Evolutionary conservation across 441 rosid species (phyloP), one percentile per base, ranked within the genome.

Genomic region (Syzygium malaccense): DNA sequence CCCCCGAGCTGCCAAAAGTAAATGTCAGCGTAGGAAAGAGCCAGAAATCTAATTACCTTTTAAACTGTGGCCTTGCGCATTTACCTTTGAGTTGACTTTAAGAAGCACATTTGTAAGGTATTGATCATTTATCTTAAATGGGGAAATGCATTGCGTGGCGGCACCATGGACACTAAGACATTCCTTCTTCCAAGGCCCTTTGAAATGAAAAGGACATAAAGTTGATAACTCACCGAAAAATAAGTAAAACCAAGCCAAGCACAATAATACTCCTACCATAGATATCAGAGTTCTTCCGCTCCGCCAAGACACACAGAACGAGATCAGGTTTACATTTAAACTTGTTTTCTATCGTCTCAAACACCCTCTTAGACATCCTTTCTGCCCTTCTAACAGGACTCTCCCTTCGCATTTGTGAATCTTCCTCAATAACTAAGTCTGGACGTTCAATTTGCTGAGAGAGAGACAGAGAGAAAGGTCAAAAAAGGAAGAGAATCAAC

Each of bases 121-220:
- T 78, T 96, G 98, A 60, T 95, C 96, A 91, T 56, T 97, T 64
- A 96, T 89, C 92, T 92, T 96, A 41, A 55, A 53, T 13, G 99
- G 99, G 88, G 93, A 93, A 89, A 98, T 93, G 93, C 99, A 97
- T 58, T 98, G 99, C 4, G 98, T 96, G 89, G 89, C 92, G 91
- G 96, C 92, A 86, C 99, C 99, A 87, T 86, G 89, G 56, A 93
- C 95, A 88, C 92, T 85, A 18, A 96, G 96, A 92, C 98, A 90
- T 87, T 79, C 93, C 92, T 93, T 96, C 93, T 98, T 98, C 99
- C 99, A 97, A 85, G 99, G 99, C 86, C 99, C 99, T 95, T 87
- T 58, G 90, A 75, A 91, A 89, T 80, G 85, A 85, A 85, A 57
- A 71, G 83, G 85, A 91, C 90, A 88, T 86, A 56, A 86, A 89